phyloP scores from a whole-genome alignment of 2,329 filamentous ascomycete species.

The Dryadomyces quercivorus region DNA sequence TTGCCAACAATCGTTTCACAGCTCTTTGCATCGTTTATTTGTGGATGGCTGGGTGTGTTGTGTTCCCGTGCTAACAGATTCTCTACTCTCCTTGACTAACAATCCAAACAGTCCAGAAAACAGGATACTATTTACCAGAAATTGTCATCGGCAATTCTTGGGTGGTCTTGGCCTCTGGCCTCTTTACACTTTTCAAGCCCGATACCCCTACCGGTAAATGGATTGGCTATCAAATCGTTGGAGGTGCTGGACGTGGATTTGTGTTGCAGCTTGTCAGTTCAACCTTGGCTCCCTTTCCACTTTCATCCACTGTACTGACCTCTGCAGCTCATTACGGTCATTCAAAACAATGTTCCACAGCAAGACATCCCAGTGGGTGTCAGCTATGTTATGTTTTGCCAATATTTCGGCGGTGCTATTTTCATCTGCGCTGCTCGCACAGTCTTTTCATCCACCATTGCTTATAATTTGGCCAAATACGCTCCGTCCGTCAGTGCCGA shows the following conservation, averaged over 20 bases:
- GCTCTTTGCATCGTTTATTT: constrained; percentile 3
- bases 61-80: not conserved
- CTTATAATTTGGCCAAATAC: constrained; percentile 33
- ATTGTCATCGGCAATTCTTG: constrained; percentile 26
- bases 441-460: constrained; percentile 53
- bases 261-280: constrained; percentile 7
- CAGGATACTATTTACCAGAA: constrained; percentile 31
- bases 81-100: not conserved
- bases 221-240: constrained; percentile 47
- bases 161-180: constrained; percentile 34
- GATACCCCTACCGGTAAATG: constrained; percentile 34
- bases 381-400: constrained; percentile 46
- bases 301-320: constrained; percentile 21
- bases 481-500: constrained; percentile 31
- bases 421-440: constrained; percentile 54
- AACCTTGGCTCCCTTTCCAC: not conserved
- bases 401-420: constrained; percentile 53
- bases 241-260: constrained; percentile 18
- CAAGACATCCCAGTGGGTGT: constrained; percentile 37
- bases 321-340: constrained; percentile 34
- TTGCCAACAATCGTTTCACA: constrained; percentile 9
- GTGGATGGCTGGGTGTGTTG: constrained; percentile 4
- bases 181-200: constrained; percentile 40
- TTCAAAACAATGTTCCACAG: constrained; percentile 38
- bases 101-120: constrained; percentile 14